Percentiles rank a stretch among this genome's conserved stretches.
Conservation (phyloP, 225 moss, liverwort and hornwort genomes). For the Rhytidiadelphus loreus region DNA sequence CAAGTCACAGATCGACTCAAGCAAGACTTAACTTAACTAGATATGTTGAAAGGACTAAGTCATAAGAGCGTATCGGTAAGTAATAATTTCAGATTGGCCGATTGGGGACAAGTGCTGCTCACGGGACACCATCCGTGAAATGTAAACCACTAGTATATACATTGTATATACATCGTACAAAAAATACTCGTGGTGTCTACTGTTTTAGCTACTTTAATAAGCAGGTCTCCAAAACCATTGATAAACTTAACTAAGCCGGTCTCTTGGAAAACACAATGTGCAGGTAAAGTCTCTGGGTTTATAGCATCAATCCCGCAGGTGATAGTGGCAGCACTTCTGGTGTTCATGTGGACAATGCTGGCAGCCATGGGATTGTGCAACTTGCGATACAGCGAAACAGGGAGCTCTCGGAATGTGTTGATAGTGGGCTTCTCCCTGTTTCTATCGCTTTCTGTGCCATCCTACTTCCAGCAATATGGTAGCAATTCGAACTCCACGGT, state of each 20-base stretch:
- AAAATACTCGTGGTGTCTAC: too few species aligned
- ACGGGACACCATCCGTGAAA: background rate
- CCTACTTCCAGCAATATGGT: conserved; percentile 78
- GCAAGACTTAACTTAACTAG: background rate
- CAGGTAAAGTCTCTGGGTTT: conserved; percentile 91
- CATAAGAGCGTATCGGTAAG: too few species aligned
- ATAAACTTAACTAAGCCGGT: too few species aligned
- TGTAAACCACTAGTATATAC: background rate
- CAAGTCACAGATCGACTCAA: background rate
- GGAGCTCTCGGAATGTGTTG: conserved; percentile 80
- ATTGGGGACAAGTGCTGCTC: background rate
- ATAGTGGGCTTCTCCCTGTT: conserved; percentile 85
- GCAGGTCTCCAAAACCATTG: background rate
- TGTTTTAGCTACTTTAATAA: background rate
- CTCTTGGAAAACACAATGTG: background rate
- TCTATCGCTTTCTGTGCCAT: conserved; percentile 60
- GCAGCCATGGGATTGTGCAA: conserved; percentile 84
- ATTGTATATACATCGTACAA: too few species aligned
- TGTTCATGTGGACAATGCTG: conserved; percentile 93
- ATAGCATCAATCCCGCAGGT: conserved; percentile 80
- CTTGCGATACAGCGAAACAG: conserved; percentile 73
- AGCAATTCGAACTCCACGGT: background rate
- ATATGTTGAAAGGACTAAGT: background rate
- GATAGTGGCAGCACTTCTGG: conserved; percentile 70
- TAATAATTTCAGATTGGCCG: background rate